phyloP scores from a whole-genome alignment of 805 yeast genomes.

The Sugiyamaella valdiviana region DNA sequence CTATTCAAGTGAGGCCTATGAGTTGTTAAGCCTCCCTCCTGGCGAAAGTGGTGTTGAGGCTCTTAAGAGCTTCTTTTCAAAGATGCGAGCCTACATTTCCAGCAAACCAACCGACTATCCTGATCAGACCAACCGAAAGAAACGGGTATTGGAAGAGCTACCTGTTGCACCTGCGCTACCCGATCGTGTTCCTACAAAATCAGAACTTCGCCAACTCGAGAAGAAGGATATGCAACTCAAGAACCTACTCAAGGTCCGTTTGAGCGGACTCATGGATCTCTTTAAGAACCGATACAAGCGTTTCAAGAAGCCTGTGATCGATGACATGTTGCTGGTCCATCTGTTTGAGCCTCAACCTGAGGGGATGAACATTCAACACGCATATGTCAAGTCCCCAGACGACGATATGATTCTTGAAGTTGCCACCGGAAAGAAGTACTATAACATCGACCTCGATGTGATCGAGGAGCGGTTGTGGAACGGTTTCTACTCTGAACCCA shows the following conservation, averaged over 20 bases:
- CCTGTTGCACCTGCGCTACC: slow-evolving; percentile 35
- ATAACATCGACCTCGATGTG: slow-evolving; percentile 89
- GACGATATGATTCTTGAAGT: slow-evolving; percentile 78
- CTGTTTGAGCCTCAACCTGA: slow-evolving; percentile 57
- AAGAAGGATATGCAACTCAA: slow-evolving; percentile 75
- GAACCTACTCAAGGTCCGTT: slow-evolving; percentile 75
- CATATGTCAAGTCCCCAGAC: slow-evolving; percentile 37
- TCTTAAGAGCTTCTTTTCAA: slow-evolving; percentile 50
- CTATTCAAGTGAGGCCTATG: slow-evolving; percentile 42
- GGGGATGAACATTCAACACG: slow-evolving; percentile 29
- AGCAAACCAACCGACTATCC: slow-evolving; percentile 70
- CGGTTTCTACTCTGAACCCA: slow-evolving; percentile 89
- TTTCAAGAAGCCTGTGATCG: slow-evolving; percentile 85
- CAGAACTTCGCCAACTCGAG: slow-evolving; percentile 41
- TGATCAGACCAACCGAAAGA: slow-evolving; percentile 47
- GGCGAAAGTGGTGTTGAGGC: slow-evolving; percentile 32
- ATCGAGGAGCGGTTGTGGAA: slow-evolving; percentile 96
- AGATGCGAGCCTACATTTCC: slow-evolving; percentile 46
- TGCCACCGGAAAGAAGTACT: slow-evolving; percentile 62
- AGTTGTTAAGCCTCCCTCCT: slow-evolving; percentile 42
- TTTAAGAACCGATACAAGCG: slow-evolving; percentile 82
- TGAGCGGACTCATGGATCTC: slow-evolving; percentile 83
- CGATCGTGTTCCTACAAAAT: slow-evolving; percentile 35
- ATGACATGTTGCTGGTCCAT: slow-evolving; percentile 65
- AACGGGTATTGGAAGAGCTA: slow-evolving; percentile 35